phyloP scores from a whole-genome alignment of 2,329 filamentous ascomycete genomes.

The Penicillium sp. region DNA sequence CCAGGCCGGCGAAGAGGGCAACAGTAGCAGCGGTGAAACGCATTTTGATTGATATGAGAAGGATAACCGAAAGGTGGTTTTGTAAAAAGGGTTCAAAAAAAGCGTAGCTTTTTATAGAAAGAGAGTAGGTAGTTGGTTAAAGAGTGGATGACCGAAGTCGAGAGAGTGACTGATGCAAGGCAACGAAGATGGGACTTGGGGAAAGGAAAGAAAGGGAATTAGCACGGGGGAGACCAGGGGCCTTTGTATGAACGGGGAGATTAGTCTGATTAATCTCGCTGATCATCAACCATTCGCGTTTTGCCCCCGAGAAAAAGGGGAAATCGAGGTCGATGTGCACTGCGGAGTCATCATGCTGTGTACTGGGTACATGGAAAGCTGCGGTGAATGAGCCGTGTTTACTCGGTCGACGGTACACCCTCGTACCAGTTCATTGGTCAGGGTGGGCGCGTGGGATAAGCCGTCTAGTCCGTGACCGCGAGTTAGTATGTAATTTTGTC shows the following conservation, averaged over 20 bases:
- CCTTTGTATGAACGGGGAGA: conserved; percentile 41
- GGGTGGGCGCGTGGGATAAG: conserved; percentile 3
- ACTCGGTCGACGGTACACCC: conserved; percentile 1
- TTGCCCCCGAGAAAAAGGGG: conserved; percentile 14
- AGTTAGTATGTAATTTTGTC: conserved; percentile 13
- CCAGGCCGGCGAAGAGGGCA: conserved; percentile 42
- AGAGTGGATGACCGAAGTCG: conserved; percentile 46
- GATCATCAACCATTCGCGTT: conserved; percentile 26
- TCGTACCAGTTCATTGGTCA: conserved; percentile 13
- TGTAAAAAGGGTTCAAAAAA: conserved; percentile 26
- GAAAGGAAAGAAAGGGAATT: conserved; percentile 24
- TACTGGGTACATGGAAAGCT: conserved; percentile 4
- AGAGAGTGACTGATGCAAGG: conserved; percentile 33
- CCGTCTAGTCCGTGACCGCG: conserved; percentile 11
- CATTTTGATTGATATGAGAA: conserved; percentile 38
- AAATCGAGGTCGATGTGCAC: conserved; percentile 6
- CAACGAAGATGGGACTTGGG: conserved; percentile 32
- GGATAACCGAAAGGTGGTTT: conserved; percentile 31
- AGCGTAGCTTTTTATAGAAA: conserved; percentile 28
- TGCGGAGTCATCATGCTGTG: conserved; percentile 6
- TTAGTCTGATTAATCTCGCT: conserved; percentile 33
- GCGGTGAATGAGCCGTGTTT: neutral
- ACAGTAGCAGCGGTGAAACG: conserved; percentile 42
- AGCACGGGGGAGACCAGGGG: conserved; percentile 24
- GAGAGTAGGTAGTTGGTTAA: conserved; percentile 35